phyloP scores from a whole-genome alignment of 2,329 filamentous ascomycete species.

The Nemania abortiva region DNA sequence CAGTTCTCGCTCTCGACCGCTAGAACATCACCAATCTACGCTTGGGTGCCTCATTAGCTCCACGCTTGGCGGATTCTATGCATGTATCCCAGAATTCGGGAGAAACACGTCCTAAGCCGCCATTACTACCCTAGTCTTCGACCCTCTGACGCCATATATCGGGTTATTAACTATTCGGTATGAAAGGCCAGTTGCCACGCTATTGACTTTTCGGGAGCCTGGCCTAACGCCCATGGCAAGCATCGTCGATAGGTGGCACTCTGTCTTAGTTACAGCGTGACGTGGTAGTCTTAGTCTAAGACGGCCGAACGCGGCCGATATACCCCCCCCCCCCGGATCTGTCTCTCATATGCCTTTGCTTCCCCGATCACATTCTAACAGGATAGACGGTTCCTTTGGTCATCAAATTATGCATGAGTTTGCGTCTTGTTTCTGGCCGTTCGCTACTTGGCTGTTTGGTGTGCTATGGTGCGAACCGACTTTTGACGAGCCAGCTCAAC shows the following conservation, averaged over 20 bases:
- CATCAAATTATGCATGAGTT: not conserved
- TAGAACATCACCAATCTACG: conserved; percentile 14
- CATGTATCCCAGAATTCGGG: conserved; percentile 20
- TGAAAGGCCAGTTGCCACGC: not conserved
- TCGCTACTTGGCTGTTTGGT: conserved; percentile 21
- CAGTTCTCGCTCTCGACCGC: not conserved
- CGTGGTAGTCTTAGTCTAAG: not conserved
- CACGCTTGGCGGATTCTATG: conserved; percentile 26
- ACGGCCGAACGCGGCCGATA: not conserved
- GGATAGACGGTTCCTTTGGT: not conserved
- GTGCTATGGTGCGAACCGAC: conserved; percentile 26
- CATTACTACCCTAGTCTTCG: not conserved
- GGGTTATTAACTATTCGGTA: conserved; percentile 5
- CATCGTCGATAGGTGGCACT: not conserved
- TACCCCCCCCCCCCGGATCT: not conserved
- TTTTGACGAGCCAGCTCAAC: conserved; percentile 20
- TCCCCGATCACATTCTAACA: not conserved
- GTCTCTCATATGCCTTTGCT: not conserved
- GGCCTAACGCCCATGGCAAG: not conserved
- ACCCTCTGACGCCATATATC: not conserved
- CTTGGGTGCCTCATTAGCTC: conserved; percentile 19
- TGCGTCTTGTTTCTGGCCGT: conserved; percentile 8
- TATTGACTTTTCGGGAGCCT: not conserved
- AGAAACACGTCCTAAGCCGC: not conserved
- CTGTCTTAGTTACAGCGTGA: not conserved